A percentile compares a stretch with the other conserved stretches of the same genome.
Evolutionary conservation across 2,329 filamentous ascomycete genomes (phyloP).

Genomic region (Sclerotinia minor): DNA sequence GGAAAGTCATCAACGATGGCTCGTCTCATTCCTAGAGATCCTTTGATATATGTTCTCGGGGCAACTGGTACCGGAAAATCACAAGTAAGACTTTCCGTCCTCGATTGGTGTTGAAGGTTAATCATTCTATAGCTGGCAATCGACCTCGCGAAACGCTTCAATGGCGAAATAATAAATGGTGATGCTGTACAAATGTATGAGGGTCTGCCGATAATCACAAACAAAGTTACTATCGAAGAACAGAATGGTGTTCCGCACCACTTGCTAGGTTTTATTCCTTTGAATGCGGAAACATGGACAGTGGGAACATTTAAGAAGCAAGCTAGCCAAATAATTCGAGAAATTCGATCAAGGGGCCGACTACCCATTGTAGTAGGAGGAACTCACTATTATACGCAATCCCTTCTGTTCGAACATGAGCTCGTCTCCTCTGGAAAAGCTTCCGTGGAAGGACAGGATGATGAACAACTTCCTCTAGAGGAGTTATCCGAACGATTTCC

Average conservation of each 20-base stretch:
- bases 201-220: slow-evolving; percentile 91
- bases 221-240: slow-evolving; percentile 79
- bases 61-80: slow-evolving; percentile 94
- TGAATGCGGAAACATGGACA: slow-evolving; percentile 79
- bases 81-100: slow-evolving; percentile 55
- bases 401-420: slow-evolving; percentile 77
- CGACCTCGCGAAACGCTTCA: slow-evolving; percentile 76
- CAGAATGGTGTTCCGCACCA: slow-evolving; percentile 83
- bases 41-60: slow-evolving; percentile 79
- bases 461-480: slow-evolving; percentile 39
- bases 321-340: slow-evolving; percentile 67
- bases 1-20: slow-evolving; percentile 32
- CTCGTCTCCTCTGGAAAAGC: slow-evolving; percentile 50
- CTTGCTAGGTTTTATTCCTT: slow-evolving; percentile 73
- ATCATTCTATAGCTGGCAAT: slow-evolving; percentile 58
- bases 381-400: slow-evolving; percentile 92
- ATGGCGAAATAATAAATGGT: slow-evolving; percentile 94
- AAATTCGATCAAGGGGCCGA: slow-evolving; percentile 75
- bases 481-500: slow-evolving; percentile 56
- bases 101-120: slow-evolving; percentile 8
- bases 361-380: slow-evolving; percentile 91
- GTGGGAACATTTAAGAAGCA: slow-evolving; percentile 75
- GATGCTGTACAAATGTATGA: slow-evolving; percentile 98
- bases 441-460: slow-evolving; percentile 36
- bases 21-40: slow-evolving; percentile 48